These are phyloP conservation scores for Phytophthora boehmeriae DNA, from an alignment of 352 stramenopile genomes.

Conservation along the genomic window DNA sequence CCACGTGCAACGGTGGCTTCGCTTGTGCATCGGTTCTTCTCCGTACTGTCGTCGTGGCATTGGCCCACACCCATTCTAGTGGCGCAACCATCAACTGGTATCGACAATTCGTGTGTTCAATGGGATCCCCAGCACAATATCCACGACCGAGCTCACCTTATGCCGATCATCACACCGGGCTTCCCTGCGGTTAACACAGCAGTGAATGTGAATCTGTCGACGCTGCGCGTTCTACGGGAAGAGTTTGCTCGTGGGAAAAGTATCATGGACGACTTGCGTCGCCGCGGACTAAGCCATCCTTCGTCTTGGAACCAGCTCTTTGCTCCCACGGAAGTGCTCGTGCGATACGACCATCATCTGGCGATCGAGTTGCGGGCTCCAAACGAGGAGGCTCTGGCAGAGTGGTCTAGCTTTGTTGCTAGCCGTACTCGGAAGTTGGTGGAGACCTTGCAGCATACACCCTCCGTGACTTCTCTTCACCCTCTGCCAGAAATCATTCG, in stretches of 20 bases:
- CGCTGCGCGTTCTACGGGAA: slow-evolving; percentile 71
- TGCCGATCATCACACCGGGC: slow-evolving; percentile 89
- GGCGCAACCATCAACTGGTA: slow-evolving; percentile 53
- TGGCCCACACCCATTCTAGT: slow-evolving; percentile 86
- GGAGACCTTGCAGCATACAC: slow-evolving; percentile 77
- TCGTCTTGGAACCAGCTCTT: slow-evolving; percentile 82
- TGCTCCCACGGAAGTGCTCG: slow-evolving; percentile 71
- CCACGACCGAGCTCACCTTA: slow-evolving; percentile 80
- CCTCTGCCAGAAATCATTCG: slow-evolving; percentile 72
- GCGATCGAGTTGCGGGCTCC: slow-evolving; percentile 60
- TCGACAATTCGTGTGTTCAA: slow-evolving; percentile 46
- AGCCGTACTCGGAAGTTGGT: slow-evolving; percentile 87
- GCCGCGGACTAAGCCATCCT: slow-evolving; percentile 64
- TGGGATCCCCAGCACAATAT: slow-evolving; percentile 80
- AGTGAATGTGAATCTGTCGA: slow-evolving; percentile 85
- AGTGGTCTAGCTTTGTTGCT: slow-evolving; percentile 81
- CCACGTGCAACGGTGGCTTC: slow-evolving; percentile 73
- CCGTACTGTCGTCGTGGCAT: slow-evolving; percentile 72
- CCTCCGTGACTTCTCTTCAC: slow-evolving; percentile 66
- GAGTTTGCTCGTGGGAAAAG: slow-evolving; percentile 76
- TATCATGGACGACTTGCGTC: slow-evolving; percentile 79
- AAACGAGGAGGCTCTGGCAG: slow-evolving; percentile 61
- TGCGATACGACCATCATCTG: slow-evolving; percentile 87
- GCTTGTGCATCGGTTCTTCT: slow-evolving; percentile 84
- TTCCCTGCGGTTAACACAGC: slow-evolving; percentile 86